Evolutionary conservation across 805 yeast species (phyloP), one percentile per base, ranked within the genome.

Genomic region (baker's yeast (Saccharomyces cerevisiae)): DNA sequence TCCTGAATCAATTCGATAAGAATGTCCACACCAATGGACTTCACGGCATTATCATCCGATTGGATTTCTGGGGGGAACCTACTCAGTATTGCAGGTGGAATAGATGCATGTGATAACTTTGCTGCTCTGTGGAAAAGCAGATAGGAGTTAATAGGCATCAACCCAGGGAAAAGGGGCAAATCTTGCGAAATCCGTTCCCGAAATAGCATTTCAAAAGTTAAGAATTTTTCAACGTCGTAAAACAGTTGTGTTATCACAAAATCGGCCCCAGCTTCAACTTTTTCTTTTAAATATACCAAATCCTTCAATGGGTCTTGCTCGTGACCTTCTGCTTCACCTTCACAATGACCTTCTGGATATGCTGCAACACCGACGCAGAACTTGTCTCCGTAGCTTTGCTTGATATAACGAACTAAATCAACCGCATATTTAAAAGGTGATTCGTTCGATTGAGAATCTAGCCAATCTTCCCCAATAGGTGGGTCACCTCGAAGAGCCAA

Each of bases 331-430:
- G 89, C 78, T 49, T 65, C 69, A 13, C 95, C 92, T 61, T 91
- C 96, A 36, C 89, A 90, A 71, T 92, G 97, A 21, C 99, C 99
- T 68, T 92, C 99, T 8, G 99, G 97, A 69, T 92, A 92, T 1
- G 95, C 97, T 1, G 99, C 99, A 14, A 92, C 99, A 56, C 99
- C 99, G 53, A 92, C 76, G 66, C 96, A 87, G 72, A 92, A 92
- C 61, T 83, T 85, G 65, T 87, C 87, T 2, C 89, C 94, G 66
- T 91, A 76, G 49, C 81, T 69, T 52, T 76, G 59, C 60, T 80
- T 82, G 60, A 94, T 91, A 68, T 92, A 91, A 59, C 73, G 79
- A 10, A 94, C 96, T 56, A 94, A 78, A 68, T 94, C 99, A 1
- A 81, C 85, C 1, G 99, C 98, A 66, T 84, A 78, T 58, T 76